Percentiles rank a stretch among this genome's conserved stretches.
Evolutionary conservation across 2,329 filamentous ascomycete species (phyloP).

Genomic region (Fusarium chuoi): DNA sequence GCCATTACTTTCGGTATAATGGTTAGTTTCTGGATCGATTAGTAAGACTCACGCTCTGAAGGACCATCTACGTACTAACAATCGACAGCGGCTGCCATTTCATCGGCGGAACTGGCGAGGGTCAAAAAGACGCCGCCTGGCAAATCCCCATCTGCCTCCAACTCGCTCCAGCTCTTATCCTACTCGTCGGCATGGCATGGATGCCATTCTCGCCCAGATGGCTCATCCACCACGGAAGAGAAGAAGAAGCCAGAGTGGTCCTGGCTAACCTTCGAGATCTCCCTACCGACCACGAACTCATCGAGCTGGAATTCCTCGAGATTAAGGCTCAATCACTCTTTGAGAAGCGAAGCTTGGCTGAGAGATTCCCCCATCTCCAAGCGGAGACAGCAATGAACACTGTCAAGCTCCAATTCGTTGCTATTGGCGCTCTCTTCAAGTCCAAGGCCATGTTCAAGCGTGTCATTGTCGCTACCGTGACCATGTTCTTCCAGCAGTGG

Average conservation of each 20-base stretch:
- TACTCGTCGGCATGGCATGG: conserved; percentile 78
- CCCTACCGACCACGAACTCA: conserved; percentile 68
- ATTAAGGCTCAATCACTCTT: conserved; percentile 84
- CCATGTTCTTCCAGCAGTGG: conserved; percentile 68
- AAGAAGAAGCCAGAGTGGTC: conserved; percentile 72
- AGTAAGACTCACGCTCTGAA: conserved; percentile 45
- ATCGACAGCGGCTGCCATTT: conserved; percentile 65
- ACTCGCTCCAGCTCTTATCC: conserved; percentile 71
- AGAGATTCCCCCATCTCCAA: conserved; percentile 12
- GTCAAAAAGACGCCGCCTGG: conserved; percentile 77
- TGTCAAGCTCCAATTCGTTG: conserved; percentile 76
- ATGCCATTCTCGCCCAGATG: conserved; percentile 84
- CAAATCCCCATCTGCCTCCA: conserved; percentile 78
- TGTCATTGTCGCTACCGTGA: conserved; percentile 70
- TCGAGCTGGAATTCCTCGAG: conserved; percentile 82
- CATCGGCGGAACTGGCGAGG: conserved; percentile 64
- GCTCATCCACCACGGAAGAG: conserved; percentile 76
- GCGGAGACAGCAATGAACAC: conserved; percentile 53
- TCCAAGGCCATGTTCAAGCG: conserved; percentile 73
- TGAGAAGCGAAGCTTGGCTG: conserved; percentile 63
- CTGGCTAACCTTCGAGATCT: conserved; percentile 72
- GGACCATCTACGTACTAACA: neutral
- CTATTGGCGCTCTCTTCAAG: conserved; percentile 72
- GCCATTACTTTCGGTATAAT: conserved; percentile 72
- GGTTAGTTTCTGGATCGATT: conserved; percentile 72